Evolutionary conservation across 225 moss, liverwort and hornwort genomes (phyloP), one percentile per base, ranked within the genome.

Genomic region (Climacium dendroides): DNA sequence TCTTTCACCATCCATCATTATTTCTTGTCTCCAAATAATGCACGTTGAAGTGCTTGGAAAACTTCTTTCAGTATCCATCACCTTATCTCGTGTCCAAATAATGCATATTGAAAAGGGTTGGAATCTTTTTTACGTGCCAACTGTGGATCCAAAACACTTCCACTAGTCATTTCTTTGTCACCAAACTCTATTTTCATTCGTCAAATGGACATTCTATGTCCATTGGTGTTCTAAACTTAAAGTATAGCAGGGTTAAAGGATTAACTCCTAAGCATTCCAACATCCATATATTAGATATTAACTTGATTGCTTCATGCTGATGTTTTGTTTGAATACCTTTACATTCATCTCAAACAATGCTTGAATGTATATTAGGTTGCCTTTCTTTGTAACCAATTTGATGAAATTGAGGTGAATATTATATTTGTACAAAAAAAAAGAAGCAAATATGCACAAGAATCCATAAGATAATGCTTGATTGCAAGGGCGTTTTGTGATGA

Each of bases 401-500:
- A 43, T 71, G 9, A 26, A 45, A 71, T 26, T 28, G 28, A 71
- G 1, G 15, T 43, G 3, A 43, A 43, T 2, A 16, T 9, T 16
- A 43, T 6, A 28, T 17, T 13, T 72, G 3, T 45, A 28, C 2
- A 16, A 13, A 43, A 13, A n/a, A 3, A 32, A 34, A 13, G 19
- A 32, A 45, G 7, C 1, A 19, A 30, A 13, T 19, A 12, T 74
- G 32, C 19, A 1, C 0, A 50, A 0, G 5, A 74, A 28, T 71
- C 0, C 9, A 71, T 32, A 63, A 8, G 9, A 5, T 18, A 64
- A 64, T n/a, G 11, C 20, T 0, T 1, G 1, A n/a, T 6, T 35
- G 5, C 1, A 2, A 19, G 4, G n/a, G 19, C 20, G n/a, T n/a
- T 20, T 1, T 0, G 0, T 0, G 0, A 63, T 32, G 16, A 32